phyloP scores from a whole-genome alignment of 2,329 filamentous ascomycete genomes.

The Colletotrichum musicola region DNA sequence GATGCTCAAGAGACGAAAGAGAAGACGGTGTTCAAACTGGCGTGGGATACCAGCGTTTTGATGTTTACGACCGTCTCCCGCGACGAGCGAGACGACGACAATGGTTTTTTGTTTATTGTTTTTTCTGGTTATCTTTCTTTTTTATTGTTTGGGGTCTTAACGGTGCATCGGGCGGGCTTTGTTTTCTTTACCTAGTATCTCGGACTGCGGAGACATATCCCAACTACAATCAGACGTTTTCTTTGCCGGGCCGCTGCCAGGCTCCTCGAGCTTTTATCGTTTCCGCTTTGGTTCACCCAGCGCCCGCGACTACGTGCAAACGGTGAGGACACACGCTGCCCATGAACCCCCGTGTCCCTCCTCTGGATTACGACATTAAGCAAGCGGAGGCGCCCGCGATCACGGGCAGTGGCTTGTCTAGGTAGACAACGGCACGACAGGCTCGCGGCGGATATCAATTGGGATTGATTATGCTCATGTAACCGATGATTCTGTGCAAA shows the following conservation, averaged over 20 bases:
- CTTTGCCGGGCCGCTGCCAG: not conserved
- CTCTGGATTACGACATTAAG: no score
- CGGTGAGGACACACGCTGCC: no score
- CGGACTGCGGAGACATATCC: constrained; percentile 24
- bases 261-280: not conserved
- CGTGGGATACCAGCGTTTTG: constrained; percentile 37
- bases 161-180: constrained; percentile 27
- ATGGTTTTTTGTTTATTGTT: constrained; percentile 1
- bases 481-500: no score
- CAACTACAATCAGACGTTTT: constrained; percentile 20
- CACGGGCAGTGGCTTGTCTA: no score
- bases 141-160: constrained; percentile 6
- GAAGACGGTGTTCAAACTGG: constrained; percentile 10
- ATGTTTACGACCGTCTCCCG: constrained; percentile 9
- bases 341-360: no score
- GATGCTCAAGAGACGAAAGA: constrained; percentile 5
- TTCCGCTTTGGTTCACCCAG: not conserved
- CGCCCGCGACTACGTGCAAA: no score
- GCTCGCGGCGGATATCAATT: no score
- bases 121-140: constrained; percentile 4
- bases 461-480: no score
- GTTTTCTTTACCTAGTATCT: constrained; percentile 4
- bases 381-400: no score
- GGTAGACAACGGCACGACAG: no score
- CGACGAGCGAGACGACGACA: constrained; percentile 19